Evolutionary conservation across 192 early-diverging fungal genomes (phyloP), one percentile per base, ranked within the genome.

Genomic region (Backusella parvicylindrica): DNA sequence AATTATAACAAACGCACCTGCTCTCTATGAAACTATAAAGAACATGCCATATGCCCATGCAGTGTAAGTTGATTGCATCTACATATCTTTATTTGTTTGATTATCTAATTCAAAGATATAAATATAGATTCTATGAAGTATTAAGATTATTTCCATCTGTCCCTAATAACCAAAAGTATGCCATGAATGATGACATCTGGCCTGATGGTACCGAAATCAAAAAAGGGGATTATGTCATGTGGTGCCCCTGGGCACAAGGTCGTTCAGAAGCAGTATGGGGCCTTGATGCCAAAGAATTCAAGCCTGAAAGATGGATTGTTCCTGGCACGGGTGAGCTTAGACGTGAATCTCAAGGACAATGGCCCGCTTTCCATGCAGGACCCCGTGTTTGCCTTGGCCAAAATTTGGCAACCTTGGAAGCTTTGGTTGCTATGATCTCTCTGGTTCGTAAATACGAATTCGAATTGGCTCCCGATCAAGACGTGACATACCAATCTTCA

Each of bases 341-440:
- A 1, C 79, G 80, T 33, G 43, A 68, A 30, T 75, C 81, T 3
- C 82, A 83, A 33, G 77, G 83, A 15, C 73, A 83, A 41, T 87
- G 82, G 80, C 84, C 84, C n/a, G 84, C 80, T 18, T 87, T 87
- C 82, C 84, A 87, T 56, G 86, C 81, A 26, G 86, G 86, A 32
- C 86, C 86, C 15, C 78, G 86, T 35, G 81, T 83, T 12, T 87
- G 86, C 63, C 65, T 77, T 9, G 75, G 85, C 9, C 81, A 84
- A 69, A 82, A 82, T 41, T 73, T 86, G 18, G 85, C 85, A 4
- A 86, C 83, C 2, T 67, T 84, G 68, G 83, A 86, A 53, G 81
- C 85, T 8, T 68, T 86, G 16, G 82, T 84, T 16, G 68, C 80
- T 26, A 79, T 84, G 41, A 71, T 79, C 12, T 64, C 76, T 0